Conservation (phyloP, 148 eudicot species). For the Agrostemma githago region DNA sequence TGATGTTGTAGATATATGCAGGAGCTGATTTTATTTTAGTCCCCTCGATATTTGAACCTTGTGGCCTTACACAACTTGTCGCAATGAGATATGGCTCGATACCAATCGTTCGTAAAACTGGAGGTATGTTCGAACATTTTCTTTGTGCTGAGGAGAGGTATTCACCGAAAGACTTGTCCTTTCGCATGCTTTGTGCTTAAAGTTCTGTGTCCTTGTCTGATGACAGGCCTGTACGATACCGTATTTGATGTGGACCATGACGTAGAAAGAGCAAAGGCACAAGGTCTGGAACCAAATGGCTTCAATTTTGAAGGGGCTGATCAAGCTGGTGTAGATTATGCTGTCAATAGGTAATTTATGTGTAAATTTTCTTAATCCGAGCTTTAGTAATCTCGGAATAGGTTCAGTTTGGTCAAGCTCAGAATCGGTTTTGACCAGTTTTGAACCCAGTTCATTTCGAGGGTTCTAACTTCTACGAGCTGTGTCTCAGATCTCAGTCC, state of each 20-base stretch:
- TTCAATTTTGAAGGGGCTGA: constrained; percentile 97
- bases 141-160: background rate
- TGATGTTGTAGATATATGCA: constrained; percentile 71
- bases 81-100: constrained; percentile 99
- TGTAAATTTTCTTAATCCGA: constrained; percentile 1
- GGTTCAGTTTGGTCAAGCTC: no score
- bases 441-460: no score
- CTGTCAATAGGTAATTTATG: constrained; percentile 64
- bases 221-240: constrained; percentile 84
- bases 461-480: no score
- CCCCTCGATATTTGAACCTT: constrained; percentile 96
- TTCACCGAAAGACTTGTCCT: background rate
- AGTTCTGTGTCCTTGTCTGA: background rate
- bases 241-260: constrained; percentile 94
- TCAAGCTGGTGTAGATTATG: constrained; percentile 83
- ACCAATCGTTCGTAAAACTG: constrained; percentile 96
- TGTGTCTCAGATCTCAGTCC: no score
- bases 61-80: constrained; percentile 93
- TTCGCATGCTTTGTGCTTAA: background rate
- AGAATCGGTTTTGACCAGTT: no score
- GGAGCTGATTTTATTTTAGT: constrained; percentile 94
- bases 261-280: constrained; percentile 80
- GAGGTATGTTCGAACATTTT: constrained; percentile 45
- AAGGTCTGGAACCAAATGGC: constrained; percentile 88
- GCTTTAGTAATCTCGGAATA: background rate